These are phyloP conservation scores for Mortierella antarctica DNA, from an alignment of 192 early-diverging fungal species.

Conservation along the genomic window DNA sequence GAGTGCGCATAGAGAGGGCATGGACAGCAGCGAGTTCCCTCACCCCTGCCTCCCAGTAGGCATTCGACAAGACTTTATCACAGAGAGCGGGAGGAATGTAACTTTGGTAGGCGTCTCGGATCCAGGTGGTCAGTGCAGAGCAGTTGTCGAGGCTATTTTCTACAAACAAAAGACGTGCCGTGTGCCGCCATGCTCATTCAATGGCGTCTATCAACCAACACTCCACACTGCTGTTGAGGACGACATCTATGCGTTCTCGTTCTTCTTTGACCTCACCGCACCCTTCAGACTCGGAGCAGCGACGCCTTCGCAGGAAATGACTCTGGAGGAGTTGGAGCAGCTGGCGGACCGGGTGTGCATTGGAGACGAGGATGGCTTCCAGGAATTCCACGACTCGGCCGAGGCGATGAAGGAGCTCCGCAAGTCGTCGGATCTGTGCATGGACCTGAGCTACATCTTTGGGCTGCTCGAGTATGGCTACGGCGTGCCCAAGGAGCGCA, in stretches of 20 bases:
- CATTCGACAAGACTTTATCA: slow-evolving; percentile 24
- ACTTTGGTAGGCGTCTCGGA: slow-evolving; percentile 69
- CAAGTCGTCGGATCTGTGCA: slow-evolving; percentile 81
- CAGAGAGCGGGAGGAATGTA: slow-evolving; percentile 27
- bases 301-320: slow-evolving; percentile 73
- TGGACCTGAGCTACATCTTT: slow-evolving; percentile 92
- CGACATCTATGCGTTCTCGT: slow-evolving; percentile 95
- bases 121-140: slow-evolving; percentile 61
- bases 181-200: slow-evolving; percentile 85
- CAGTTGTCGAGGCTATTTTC: slow-evolving; percentile 73
- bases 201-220: slow-evolving; percentile 92
- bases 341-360: slow-evolving; percentile 78
- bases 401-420: slow-evolving; percentile 65
- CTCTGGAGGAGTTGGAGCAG: slow-evolving; percentile 72
- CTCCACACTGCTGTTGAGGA: slow-evolving; percentile 71
- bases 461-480: slow-evolving; percentile 88
- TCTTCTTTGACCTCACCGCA: slow-evolving; percentile 91
- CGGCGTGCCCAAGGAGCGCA: slow-evolving; percentile 74
- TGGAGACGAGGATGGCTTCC: slow-evolving; percentile 52
- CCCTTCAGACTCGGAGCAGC: slow-evolving; percentile 66
- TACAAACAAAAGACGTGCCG: slow-evolving; percentile 74
- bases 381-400: slow-evolving; percentile 55
- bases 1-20: slow-evolving; percentile 2
- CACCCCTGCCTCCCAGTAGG: slow-evolving; percentile 62
- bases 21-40: slow-evolving; percentile 55